Base-by-base conservation (phyloP, 345 rosid species). In the Barbarea vulgaris region DNA sequence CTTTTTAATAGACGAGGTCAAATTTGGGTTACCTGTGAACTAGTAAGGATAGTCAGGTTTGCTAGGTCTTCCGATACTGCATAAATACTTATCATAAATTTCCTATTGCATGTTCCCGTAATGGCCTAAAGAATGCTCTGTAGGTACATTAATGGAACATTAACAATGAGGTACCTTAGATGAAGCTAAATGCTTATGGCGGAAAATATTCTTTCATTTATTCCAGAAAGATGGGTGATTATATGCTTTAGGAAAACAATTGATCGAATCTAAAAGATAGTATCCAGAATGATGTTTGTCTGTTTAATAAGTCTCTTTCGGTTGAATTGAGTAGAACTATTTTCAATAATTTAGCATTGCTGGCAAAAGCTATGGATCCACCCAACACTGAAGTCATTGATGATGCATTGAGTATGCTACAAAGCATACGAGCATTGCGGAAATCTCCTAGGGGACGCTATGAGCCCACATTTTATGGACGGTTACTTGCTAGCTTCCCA, bases 401-500 rank as follows among this genome's bases (percentile, higher is more conserved):
- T 73, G 95, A 90, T 67, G 97, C 98, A 67, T 72, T 91, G 67
- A 74, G 76, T 78, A 69, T 89, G 83, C 91, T 94, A 54, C 69
- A 85, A 73, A 83, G 81, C 51, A 79, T 84, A 69, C 76, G 72
- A 11, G 96, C 96, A 77, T 50, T 94, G 68, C 79, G 73, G 59
- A 86, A 78, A 81, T 83, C 87, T 61, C 33, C 78, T 14, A 84
- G 97, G 78, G 90, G 85, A 33, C 90, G 95, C 59, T 84, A 79
- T 61, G 93, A 88, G 83, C 96, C 98, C 48, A 91, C 98, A 73
- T 91, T 89, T 84, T 89, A 88, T 77, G 98, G 98, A 37, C 85
- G 73, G 74, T 77, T 93, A 81, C 87, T 94, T 73, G 93, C 95
- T 62, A 88, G 96, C 72, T 94, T 94, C 82, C 62, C 91, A 4